These are phyloP conservation scores for Penicillium malachiteum DNA, from an alignment of 495 filamentous ascomycete genomes.

Conservation along the genomic window DNA sequence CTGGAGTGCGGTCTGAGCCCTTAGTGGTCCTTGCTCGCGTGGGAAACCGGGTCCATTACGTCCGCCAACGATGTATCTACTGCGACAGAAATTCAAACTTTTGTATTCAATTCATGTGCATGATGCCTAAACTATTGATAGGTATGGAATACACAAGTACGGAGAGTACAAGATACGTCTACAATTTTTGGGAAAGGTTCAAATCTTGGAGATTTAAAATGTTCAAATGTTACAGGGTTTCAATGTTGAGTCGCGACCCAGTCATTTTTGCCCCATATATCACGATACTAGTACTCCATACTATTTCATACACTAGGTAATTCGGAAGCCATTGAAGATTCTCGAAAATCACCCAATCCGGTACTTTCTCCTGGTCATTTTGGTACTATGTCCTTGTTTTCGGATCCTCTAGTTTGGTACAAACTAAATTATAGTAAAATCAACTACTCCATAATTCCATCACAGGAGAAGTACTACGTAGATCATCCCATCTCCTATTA, in stretches of 20 bases:
- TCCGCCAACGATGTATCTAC: constrained; percentile 13
- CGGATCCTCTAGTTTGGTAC: not conserved
- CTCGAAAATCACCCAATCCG: constrained; percentile 22
- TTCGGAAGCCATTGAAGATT: constrained; percentile 3
- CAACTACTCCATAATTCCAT: not conserved
- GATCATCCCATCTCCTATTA: not conserved
- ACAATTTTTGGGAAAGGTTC: too few relatives aligned
- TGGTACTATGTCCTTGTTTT: not conserved
- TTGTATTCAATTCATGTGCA: too few relatives aligned
- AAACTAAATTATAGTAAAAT: not conserved
- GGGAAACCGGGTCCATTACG: constrained; percentile 25
- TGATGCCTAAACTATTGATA: not conserved
- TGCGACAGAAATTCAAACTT: not conserved
- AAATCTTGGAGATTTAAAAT: too few relatives aligned
- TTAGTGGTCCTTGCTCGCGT: constrained; percentile 26
- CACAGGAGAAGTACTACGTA: not conserved
- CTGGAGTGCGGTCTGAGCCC: constrained; percentile 16
- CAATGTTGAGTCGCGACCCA: constrained; percentile 30
- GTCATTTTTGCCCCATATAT: constrained; percentile 26
- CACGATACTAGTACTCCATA: too few relatives aligned
- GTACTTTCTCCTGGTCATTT: constrained; percentile 12
- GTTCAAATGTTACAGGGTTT: constrained; percentile 12
- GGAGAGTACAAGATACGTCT: too few relatives aligned
- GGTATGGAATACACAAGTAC: not conserved
- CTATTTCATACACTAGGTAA: too few relatives aligned